Conservation (phyloP, 2,329 filamentous ascomycete genomes). For the Trichoderma gracile region DNA sequence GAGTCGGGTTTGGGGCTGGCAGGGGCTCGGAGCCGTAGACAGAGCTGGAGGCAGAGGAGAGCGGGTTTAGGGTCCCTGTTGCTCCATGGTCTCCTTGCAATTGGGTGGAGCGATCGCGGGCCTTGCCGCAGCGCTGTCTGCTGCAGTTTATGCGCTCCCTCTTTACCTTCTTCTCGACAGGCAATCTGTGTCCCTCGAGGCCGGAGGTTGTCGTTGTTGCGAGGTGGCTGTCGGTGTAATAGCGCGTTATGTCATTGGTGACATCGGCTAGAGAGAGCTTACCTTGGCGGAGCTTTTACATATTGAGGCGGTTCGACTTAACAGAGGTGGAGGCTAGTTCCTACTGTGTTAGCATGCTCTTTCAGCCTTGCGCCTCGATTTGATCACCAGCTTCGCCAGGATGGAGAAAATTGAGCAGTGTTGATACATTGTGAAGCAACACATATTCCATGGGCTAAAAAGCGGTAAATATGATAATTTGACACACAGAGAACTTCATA, state of each 20-base stretch:
- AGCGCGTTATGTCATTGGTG: slow-evolving; percentile 22
- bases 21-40: slow-evolving; percentile 7
- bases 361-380: slow-evolving; percentile 2
- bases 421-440: no score
- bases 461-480: no score
- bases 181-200: neutral
- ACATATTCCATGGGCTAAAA: no score
- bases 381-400: neutral
- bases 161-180: neutral
- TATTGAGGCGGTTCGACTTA: neutral
- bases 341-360: neutral
- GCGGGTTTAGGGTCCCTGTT: slow-evolving; percentile 26
- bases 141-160: neutral
- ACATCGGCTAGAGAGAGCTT: slow-evolving; percentile 13
- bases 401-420: no score
- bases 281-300: neutral
- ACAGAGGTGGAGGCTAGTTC: neutral
- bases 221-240: slow-evolving; percentile 1
- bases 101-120: slow-evolving; percentile 20
- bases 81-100: slow-evolving; percentile 30
- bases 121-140: slow-evolving; percentile 6
- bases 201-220: neutral
- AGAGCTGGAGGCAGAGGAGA: neutral
- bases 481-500: no score
- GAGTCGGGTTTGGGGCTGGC: slow-evolving; percentile 22